Conservation (phyloP, 1,139 yeast species). For the Taphrina populina region DNA sequence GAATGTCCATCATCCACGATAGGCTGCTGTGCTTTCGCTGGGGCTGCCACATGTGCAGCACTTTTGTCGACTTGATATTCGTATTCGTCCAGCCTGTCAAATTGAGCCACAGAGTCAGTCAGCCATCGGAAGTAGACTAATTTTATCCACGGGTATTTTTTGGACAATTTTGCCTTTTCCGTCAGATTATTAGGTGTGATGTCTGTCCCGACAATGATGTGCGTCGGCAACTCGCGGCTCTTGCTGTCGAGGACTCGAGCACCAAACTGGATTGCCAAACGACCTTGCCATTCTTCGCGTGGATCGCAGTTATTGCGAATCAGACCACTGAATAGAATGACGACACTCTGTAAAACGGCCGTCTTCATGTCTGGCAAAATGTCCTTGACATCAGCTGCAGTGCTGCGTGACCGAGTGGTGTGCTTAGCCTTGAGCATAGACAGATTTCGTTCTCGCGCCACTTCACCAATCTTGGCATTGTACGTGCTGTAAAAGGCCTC, state of each 20-base stretch:
- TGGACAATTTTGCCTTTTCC: constrained; percentile 67
- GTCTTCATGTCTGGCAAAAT: constrained; percentile 73
- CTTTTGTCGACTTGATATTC: constrained; percentile 47
- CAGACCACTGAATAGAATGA: constrained; percentile 79
- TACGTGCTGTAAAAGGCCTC: constrained; percentile 59
- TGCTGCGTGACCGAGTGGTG: not conserved
- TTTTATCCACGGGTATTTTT: constrained; percentile 51
- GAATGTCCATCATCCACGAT: constrained; percentile 34
- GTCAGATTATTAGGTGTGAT: constrained; percentile 54
- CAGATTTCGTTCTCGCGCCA: constrained; percentile 35
- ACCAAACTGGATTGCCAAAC: constrained; percentile 91
- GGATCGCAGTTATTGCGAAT: constrained; percentile 74
- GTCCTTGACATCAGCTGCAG: constrained; percentile 48
- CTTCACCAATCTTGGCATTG: constrained; percentile 39
- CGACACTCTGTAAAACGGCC: constrained; percentile 64
- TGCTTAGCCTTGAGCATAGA: constrained; percentile 25
- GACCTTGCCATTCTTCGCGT: constrained; percentile 69
- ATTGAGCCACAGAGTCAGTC: constrained; percentile 74
- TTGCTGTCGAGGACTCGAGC: constrained; percentile 71
- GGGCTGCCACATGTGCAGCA: constrained; percentile 25
- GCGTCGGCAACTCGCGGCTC: constrained; percentile 74
- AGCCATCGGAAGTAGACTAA: constrained; percentile 94
- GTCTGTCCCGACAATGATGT: constrained; percentile 72
- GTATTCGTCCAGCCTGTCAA: constrained; percentile 69
- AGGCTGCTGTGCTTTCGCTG: constrained; percentile 30